Evolutionary conservation across 78 protist genomes (phyloP).

Genomic region (Dictyostelium citrinum): DNA sequence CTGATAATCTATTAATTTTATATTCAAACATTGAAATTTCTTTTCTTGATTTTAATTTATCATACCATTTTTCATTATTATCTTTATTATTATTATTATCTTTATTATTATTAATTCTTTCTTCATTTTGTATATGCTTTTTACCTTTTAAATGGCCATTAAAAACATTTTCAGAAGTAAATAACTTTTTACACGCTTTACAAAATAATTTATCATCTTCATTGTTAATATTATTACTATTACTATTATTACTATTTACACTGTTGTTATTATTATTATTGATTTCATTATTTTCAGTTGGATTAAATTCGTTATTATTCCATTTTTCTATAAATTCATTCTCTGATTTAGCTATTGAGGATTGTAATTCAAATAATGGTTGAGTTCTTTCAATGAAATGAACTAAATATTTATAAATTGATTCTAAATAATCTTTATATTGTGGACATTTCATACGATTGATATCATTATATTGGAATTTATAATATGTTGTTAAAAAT

Average conservation of each 20-base stretch:
- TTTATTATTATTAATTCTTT: not conserved
- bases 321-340: conserved; percentile 41
- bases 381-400: conserved; percentile 67
- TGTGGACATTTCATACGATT: conserved; percentile 5
- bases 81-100: not conserved
- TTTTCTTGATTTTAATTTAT: conserved; percentile 6
- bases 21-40: conserved; percentile 25
- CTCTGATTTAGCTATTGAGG: not conserved
- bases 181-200: conserved; percentile 69
- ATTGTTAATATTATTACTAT: not conserved
- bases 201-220: conserved; percentile 11
- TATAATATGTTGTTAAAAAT: conserved; percentile 48
- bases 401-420: conserved; percentile 14
- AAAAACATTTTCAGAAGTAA: conserved; percentile 81
- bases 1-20: conserved; percentile 26
- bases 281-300: not conserved
- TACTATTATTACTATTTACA: not conserved
- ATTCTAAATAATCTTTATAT: conserved; percentile 35
- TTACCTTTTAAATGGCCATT: conserved; percentile 83
- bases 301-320: conserved; percentile 14
- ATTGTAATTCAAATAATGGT: conserved; percentile 39
- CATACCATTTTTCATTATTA: not conserved
- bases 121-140: conserved; percentile 16
- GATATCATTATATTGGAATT: conserved; percentile 54
- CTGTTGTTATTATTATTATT: not conserved